phyloP scores from a whole-genome alignment of 108 stramenopile species.

The Asterionellopsis glacialis region DNA sequence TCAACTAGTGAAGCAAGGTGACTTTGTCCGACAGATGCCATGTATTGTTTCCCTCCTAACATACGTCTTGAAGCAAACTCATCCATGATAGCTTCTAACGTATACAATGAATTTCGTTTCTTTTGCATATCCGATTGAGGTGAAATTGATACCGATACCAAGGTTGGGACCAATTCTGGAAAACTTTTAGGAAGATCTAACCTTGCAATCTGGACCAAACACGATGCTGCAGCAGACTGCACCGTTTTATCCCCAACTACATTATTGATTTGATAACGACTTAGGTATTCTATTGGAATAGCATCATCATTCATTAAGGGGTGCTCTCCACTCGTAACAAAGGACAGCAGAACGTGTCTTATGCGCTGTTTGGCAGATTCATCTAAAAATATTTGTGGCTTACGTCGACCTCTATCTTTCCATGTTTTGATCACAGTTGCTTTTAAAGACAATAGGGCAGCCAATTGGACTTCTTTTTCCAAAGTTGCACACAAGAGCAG shows the following conservation, averaged over 20 bases:
- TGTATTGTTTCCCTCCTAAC: slow-evolving; percentile 1
- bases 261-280: not conserved
- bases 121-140: not conserved
- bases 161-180: not conserved
- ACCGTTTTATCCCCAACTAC: not conserved
- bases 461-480: not conserved
- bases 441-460: not conserved
- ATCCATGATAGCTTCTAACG: not conserved
- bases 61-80: not conserved
- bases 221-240: not conserved
- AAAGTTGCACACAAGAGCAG: not conserved
- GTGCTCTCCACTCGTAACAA: not conserved
- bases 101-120: not conserved
- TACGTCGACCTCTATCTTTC: slow-evolving; percentile 1
- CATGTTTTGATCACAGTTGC: not conserved
- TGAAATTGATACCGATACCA: not conserved
- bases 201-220: not conserved
- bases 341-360: not conserved
- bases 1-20: not conserved
- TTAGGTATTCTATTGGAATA: not conserved
- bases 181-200: not conserved
- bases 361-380: not conserved
- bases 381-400: not conserved
- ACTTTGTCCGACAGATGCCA: not conserved
- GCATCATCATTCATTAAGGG: not conserved